Evolutionary conservation across 345 rosid genomes (phyloP).

Genomic region (Pseudoturritis turrita): DNA sequence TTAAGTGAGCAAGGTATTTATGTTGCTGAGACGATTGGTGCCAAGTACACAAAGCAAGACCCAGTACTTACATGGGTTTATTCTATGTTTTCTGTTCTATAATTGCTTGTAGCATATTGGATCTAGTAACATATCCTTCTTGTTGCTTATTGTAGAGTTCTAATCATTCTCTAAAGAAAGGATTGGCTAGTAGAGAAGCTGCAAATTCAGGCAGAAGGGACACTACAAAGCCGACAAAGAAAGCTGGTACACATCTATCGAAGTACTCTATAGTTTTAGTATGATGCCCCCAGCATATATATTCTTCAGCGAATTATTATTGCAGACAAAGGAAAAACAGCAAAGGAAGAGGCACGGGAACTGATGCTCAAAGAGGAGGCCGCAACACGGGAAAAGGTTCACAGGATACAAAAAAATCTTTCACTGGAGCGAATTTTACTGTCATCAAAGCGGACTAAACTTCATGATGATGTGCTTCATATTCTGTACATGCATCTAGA

Average conservation of each 20-base stretch:
- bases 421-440: constrained; percentile 74
- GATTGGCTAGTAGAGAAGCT: constrained; percentile 51
- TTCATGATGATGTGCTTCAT: constrained; percentile 81
- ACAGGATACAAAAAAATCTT: constrained; percentile 54
- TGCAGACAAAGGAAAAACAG: constrained; percentile 81
- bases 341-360: constrained; percentile 96
- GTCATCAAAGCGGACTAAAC: constrained; percentile 70
- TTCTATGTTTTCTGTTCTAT: not conserved
- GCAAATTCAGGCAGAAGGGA: constrained; percentile 60
- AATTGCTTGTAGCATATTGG: constrained; percentile 6
- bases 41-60: constrained; percentile 62
- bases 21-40: constrained; percentile 67
- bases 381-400: constrained; percentile 61
- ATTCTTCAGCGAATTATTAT: constrained; percentile 9
- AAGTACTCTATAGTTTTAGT: constrained; percentile 3
- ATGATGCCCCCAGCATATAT: not conserved
- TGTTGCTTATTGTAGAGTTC: constrained; percentile 29
- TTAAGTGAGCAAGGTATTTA: constrained; percentile 83
- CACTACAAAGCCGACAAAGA: constrained; percentile 56
- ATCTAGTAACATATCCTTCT: constrained; percentile 38
- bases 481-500: constrained; percentile 86
- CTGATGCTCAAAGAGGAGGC: constrained; percentile 90
- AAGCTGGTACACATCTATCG: constrained; percentile 47
- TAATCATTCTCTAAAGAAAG: constrained; percentile 61
- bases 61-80: constrained; percentile 30